Conservation (phyloP, 441 rosid species). For the Bocquillonia castaneifolia region DNA sequence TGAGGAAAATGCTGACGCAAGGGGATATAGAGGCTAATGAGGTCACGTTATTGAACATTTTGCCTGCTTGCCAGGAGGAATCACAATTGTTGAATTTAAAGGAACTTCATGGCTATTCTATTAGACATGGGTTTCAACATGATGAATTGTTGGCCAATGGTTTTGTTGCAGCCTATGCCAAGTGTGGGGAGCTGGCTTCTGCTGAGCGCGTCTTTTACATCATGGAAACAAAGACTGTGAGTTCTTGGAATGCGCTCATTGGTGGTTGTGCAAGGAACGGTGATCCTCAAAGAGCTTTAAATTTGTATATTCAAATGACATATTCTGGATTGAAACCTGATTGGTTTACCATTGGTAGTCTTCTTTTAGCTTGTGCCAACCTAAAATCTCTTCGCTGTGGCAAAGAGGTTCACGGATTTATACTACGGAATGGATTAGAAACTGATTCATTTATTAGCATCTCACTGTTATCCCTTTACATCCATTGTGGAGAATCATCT, state of each 20-base stretch:
- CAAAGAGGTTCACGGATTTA: conserved; percentile 49
- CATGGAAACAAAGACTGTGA: conserved; percentile 42
- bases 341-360: conserved; percentile 45
- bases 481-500: conserved; percentile 37
- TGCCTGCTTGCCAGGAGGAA: conserved; percentile 38
- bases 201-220: conserved; percentile 41
- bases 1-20: conserved; percentile 43
- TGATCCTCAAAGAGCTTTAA: conserved; percentile 43
- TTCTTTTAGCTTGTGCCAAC: conserved; percentile 51
- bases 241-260: conserved; percentile 69
- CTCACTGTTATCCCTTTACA: conserved; percentile 51
- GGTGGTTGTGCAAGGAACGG: conserved; percentile 51
- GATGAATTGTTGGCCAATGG: conserved; percentile 51
- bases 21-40: conserved; percentile 33
- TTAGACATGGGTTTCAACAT: conserved; percentile 40
- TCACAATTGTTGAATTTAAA: conserved; percentile 40
- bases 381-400: conserved; percentile 39
- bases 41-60: conserved; percentile 48
- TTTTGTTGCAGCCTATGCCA: conserved; percentile 54
- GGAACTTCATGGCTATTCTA: conserved; percentile 57
- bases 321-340: conserved; percentile 41
- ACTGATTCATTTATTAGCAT: conserved; percentile 36
- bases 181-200: conserved; percentile 40
- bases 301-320: conserved; percentile 41
- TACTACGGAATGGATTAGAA: conserved; percentile 42